A percentile compares a stretch with the other conserved stretches of the same genome.
Conservation (phyloP, 345 rosid species). For the Euphorbia tirucalli region DNA sequence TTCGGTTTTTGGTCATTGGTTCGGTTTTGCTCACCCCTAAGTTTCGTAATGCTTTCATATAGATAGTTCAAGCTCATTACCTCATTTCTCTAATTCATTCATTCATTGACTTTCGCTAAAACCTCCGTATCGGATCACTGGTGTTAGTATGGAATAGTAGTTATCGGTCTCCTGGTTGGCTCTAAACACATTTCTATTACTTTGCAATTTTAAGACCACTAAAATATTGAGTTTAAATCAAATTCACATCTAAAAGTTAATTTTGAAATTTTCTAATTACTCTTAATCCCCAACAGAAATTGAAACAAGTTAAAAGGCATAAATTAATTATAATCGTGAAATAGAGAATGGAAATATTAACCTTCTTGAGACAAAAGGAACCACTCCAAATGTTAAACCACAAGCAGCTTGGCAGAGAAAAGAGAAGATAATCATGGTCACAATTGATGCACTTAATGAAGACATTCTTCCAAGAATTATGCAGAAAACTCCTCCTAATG, state of each 20-base stretch:
- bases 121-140: not conserved
- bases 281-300: too few relatives aligned
- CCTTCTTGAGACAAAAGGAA: slow-evolving; percentile 71
- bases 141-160: not conserved
- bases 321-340: too few relatives aligned
- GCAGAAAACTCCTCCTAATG: slow-evolving; percentile 67
- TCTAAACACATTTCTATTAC: too few relatives aligned
- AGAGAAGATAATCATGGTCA: slow-evolving; percentile 69
- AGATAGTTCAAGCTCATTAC: not conserved
- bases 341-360: not conserved
- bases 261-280: too few relatives aligned
- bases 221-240: too few relatives aligned
- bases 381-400: slow-evolving; percentile 85
- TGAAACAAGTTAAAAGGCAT: too few relatives aligned
- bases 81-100: not conserved
- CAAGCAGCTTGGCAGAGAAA: slow-evolving; percentile 85
- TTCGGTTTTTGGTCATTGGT: too few relatives aligned
- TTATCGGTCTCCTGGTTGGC: too few relatives aligned
- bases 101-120: not conserved
- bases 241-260: too few relatives aligned
- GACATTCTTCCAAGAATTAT: slow-evolving; percentile 47
- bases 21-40: too few relatives aligned
- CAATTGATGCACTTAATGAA: slow-evolving; percentile 49
- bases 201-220: too few relatives aligned
- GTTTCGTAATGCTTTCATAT: not conserved